These are phyloP conservation scores for Acer campestre DNA, from an alignment of 345 rosid species.

Conservation along the genomic window DNA sequence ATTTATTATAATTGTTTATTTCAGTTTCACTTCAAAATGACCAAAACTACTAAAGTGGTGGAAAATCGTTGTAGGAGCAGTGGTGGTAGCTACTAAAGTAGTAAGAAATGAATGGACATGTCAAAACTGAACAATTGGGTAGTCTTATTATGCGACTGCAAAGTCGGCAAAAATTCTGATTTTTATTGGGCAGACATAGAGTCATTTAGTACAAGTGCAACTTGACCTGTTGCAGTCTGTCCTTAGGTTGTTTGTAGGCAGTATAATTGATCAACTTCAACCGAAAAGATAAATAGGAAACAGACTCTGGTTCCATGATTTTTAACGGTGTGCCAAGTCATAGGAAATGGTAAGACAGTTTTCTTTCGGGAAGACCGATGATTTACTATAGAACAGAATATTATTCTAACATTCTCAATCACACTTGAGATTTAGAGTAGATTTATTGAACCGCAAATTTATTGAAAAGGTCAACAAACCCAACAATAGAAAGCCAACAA, in stretches of 20 bases:
- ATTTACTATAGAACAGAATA: not conserved
- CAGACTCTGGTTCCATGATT: too few relatives aligned
- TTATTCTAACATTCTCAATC: not conserved
- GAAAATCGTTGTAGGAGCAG: not conserved
- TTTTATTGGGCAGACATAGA: not conserved
- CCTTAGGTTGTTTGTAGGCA: not conserved
- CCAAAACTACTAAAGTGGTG: too few relatives aligned
- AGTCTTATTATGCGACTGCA: not conserved
- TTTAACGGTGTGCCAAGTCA: not conserved
- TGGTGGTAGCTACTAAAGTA: not conserved
- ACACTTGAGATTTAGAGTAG: not conserved
- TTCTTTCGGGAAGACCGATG: not conserved
- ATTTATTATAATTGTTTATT: not conserved
- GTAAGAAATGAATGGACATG: not conserved
- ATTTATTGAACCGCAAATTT: too few relatives aligned
- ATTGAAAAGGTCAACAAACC: too few relatives aligned
- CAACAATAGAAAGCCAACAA: too few relatives aligned
- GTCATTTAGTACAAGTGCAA: not conserved
- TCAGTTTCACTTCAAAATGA: not conserved
- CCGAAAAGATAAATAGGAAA: not conserved
- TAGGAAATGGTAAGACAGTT: not conserved
- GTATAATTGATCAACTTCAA: constrained; percentile 2
- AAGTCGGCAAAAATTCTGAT: not conserved
- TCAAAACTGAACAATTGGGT: not conserved
- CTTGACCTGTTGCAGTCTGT: not conserved